Conservation (phyloP, 768 basidiomycete genomes). For the Hydnum rufescens region DNA sequence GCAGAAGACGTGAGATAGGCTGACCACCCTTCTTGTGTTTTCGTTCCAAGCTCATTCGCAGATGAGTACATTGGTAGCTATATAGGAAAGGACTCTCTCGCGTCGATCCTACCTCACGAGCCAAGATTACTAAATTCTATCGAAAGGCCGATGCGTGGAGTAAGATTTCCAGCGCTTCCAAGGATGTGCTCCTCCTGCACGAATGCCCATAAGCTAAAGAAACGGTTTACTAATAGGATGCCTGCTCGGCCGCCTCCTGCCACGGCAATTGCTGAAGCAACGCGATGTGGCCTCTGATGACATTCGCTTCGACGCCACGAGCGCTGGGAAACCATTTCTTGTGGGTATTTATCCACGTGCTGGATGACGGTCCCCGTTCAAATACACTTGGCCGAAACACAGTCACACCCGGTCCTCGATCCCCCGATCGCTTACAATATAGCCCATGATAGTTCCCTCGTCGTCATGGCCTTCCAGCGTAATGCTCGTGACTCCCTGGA, state of each 20-base stretch:
- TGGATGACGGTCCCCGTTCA: neutral
- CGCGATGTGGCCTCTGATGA: conserved; percentile 29
- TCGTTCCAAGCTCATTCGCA: too few relatives aligned
- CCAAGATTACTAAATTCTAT: conserved; percentile 44
- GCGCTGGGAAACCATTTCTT: conserved; percentile 57
- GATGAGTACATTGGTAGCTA: too few relatives aligned
- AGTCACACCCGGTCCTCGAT: conserved; percentile 5
- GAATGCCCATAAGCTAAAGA: neutral
- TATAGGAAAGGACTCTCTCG: conserved; percentile 38
- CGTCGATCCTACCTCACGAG: conserved; percentile 36
- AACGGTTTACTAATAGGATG: conserved; percentile 25
- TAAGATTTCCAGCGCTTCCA: conserved; percentile 25
- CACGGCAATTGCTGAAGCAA: conserved; percentile 39
- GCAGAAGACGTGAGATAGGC: too few relatives aligned
- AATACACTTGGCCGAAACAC: conserved; percentile 5
- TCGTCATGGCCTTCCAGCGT: conserved; percentile 37
- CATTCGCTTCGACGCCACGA: conserved; percentile 36
- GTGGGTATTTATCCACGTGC: conserved; percentile 22
- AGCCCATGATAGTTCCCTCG: conserved; percentile 55
- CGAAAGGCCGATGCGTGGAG: conserved; percentile 58
- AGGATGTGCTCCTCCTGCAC: neutral
- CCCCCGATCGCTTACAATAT: conserved; percentile 51
- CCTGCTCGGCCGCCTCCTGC: conserved; percentile 55
- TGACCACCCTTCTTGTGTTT: too few relatives aligned
- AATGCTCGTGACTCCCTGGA: neutral